Percentiles rank a stretch among this genome's conserved stretches.
Evolutionary conservation across 2,329 filamentous ascomycete genomes (phyloP).

Genomic region (Tolypocladium tundrense): DNA sequence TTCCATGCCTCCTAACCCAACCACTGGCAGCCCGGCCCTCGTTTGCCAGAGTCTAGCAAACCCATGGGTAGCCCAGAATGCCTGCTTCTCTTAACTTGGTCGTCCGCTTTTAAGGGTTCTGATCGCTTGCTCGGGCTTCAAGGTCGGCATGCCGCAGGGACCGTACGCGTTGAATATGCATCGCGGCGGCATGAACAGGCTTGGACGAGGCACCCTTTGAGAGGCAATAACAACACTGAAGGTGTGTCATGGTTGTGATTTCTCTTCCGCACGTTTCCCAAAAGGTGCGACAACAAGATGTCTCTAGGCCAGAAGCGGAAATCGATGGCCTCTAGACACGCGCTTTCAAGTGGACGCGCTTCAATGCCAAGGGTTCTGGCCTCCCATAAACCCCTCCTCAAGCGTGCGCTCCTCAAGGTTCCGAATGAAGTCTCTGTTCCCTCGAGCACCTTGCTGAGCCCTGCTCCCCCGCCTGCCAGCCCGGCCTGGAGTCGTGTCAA

Average conservation of each 20-base stretch:
- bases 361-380: slow-evolving; percentile 59
- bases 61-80: neutral
- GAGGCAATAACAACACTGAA: neutral
- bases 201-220: neutral
- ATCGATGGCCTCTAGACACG: neutral
- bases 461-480: slow-evolving; percentile 68
- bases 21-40: neutral
- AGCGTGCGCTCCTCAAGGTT: slow-evolving; percentile 89
- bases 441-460: slow-evolving; percentile 47
- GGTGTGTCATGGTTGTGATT: neutral
- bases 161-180: neutral
- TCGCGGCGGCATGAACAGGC: neutral
- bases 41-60: neutral
- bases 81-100: neutral
- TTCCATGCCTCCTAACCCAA: neutral
- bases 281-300: neutral
- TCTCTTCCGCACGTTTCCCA: neutral
- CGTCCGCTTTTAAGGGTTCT: neutral
- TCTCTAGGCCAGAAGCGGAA: neutral
- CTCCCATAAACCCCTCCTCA: slow-evolving; percentile 79
- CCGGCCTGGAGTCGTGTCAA: slow-evolving; percentile 46
- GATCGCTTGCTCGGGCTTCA: neutral
- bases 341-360: neutral
- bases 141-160: neutral
- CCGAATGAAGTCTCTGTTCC: slow-evolving; percentile 82